phyloP scores from a whole-genome alignment of 2,329 filamentous ascomycete species.

The Akanthomyces muscarius region DNA sequence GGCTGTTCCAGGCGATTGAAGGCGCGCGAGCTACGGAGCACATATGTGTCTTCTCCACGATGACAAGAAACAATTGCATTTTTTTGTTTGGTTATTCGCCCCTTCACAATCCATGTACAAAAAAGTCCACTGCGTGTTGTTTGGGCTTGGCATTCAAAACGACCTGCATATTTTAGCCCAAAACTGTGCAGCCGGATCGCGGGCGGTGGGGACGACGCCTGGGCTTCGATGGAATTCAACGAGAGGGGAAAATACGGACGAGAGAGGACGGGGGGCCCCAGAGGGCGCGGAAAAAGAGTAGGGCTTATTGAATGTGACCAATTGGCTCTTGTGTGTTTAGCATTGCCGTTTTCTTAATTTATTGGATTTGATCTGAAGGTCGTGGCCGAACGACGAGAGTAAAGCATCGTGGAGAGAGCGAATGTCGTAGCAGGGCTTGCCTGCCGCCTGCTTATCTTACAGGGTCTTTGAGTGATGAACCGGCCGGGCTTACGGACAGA shows the following conservation, averaged over 20 bases:
- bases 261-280: not conserved
- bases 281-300: not conserved
- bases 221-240: slow-evolving; percentile 6
- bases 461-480: not conserved
- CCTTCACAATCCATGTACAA: not conserved
- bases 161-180: slow-evolving; percentile 6
- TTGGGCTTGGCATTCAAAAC: slow-evolving; percentile 13
- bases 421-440: not conserved
- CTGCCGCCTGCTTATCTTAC: not conserved
- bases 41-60: no score
- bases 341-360: not conserved
- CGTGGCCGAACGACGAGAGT: not conserved
- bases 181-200: slow-evolving; percentile 14
- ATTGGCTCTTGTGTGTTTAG: not conserved
- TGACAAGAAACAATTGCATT: not conserved
- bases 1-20: no score
- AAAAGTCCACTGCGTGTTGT: not conserved
- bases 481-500: no score
- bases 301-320: not conserved
- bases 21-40: no score
- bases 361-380: not conserved
- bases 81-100: not conserved
- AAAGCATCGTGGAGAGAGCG: not conserved
- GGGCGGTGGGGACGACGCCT: slow-evolving; percentile 1
- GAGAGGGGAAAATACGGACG: not conserved